phyloP scores from a whole-genome alignment of 306 rosid genomes.

The Cucumis cinereus region DNA sequence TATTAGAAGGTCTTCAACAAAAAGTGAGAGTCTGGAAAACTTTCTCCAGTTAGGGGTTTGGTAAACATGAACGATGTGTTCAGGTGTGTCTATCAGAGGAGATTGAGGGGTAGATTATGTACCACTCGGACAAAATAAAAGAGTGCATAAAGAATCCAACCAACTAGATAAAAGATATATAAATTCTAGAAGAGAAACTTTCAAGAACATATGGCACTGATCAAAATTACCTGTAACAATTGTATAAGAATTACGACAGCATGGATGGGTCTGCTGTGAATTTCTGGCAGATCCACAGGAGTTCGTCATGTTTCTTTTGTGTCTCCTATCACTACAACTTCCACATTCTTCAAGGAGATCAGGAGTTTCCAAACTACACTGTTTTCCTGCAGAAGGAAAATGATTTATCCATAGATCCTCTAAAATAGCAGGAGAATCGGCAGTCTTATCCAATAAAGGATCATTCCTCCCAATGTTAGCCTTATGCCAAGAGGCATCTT shows the following conservation, averaged over 20 bases:
- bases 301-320: constrained; percentile 15
- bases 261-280: constrained; percentile 20
- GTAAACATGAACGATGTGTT: background rate
- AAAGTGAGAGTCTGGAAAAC: background rate
- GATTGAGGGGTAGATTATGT: too few species aligned
- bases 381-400: constrained; percentile 20
- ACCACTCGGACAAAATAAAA: background rate
- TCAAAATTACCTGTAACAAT: constrained; percentile 43
- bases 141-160: background rate
- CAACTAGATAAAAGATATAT: background rate
- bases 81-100: background rate
- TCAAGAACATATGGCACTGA: constrained; percentile 3
- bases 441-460: constrained; percentile 41
- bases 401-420: constrained; percentile 26
- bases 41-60: background rate
- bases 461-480: constrained; percentile 37
- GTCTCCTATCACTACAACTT: constrained; percentile 19
- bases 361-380: constrained; percentile 14
- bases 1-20: background rate
- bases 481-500: constrained; percentile 44
- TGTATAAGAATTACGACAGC: constrained; percentile 22
- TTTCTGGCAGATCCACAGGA: constrained; percentile 22
- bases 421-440: constrained; percentile 53
- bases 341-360: constrained; percentile 17
- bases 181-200: background rate